A percentile compares a stretch with the other conserved stretches of the same genome.
Evolutionary conservation across 495 filamentous ascomycete species (phyloP).

Genomic region (Annulohypoxylon maeteangense): DNA sequence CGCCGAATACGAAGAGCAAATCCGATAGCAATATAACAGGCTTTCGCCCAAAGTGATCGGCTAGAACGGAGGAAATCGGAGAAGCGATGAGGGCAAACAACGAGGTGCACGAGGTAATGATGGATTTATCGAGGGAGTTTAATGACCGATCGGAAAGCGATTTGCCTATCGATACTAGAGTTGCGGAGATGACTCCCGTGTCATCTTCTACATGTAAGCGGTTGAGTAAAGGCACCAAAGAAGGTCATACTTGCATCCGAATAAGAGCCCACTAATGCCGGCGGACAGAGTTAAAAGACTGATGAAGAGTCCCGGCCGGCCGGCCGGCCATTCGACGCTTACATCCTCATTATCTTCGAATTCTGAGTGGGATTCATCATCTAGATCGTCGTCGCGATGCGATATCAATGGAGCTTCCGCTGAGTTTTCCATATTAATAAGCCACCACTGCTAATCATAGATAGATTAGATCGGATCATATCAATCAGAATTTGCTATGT

Average conservation of each 20-base stretch:
- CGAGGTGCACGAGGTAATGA: constrained; percentile 85
- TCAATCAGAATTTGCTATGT: background rate
- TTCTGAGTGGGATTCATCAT: constrained; percentile 41
- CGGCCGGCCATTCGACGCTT: constrained; percentile 26
- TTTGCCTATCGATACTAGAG: constrained; percentile 79
- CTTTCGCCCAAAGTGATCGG: constrained; percentile 79
- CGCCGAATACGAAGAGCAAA: constrained; percentile 78
- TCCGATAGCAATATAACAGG: constrained; percentile 83
- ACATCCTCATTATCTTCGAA: constrained; percentile 21
- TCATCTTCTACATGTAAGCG: constrained; percentile 64
- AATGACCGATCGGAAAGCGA: constrained; percentile 76
- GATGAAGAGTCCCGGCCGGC: constrained; percentile 59
- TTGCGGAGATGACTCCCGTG: constrained; percentile 91
- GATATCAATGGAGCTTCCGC: constrained; percentile 33
- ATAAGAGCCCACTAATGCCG: constrained; percentile 85
- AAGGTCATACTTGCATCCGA: constrained; percentile 76
- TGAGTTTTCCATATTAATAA: constrained; percentile 22
- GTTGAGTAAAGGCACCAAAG: constrained; percentile 13
- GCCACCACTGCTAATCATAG: background rate
- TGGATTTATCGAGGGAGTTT: constrained; percentile 80
- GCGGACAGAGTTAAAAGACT: constrained; percentile 84
- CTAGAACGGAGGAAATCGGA: constrained; percentile 78
- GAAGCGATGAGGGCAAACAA: constrained; percentile 81
- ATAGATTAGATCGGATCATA: constrained; percentile 8
- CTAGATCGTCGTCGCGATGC: constrained; percentile 42